Base-by-base conservation (phyloP, 2,329 filamentous ascomycete genomes). In the Hysterium pulicare region DNA sequence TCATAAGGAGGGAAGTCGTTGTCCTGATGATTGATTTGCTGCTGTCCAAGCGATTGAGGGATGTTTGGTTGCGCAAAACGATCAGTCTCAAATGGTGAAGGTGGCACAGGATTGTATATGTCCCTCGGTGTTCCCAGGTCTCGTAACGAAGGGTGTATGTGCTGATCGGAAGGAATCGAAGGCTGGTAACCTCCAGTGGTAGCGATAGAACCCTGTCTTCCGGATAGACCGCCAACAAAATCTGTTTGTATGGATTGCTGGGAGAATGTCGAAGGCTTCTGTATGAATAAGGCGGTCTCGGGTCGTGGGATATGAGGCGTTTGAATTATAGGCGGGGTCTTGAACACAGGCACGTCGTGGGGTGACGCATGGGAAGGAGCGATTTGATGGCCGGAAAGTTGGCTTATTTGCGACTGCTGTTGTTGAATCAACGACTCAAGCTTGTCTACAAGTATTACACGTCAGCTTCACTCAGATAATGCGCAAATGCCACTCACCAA, bases 1-100 rank as follows among this genome's bases (percentile, higher is more conserved):
- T 82, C 79, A 47, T 81, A 79, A 0, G 79, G 77, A 2, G 79
- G 79, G 1, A 82, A 72, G 40, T 81, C 56, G 54, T 69, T 50
- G 55, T 75, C 58, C 22, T 53, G 35, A 11, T 58, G 54, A 17
- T 54, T 54, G 23, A 65, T 45, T n/a, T 53, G 47, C 15, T 44
- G 21, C 26, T 45, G 40, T 10, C 24, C 16, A 11, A 45, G 9
- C 15, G 38, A 30, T 26, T 53, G 51, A 33, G 54, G 47, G 41
- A 64, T 55, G 9, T 57, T 38, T 4, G 63, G 40, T 32, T 48
- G 50, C 20, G 53, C 53, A 35, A 59, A 66, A 11, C 59, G 57
- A 20, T 65, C 61, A 33, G 53, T 52, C 42, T 48, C 51, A 42
- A 59, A 66, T 9, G 55, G 37, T 4, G 45, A 26, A 4, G 42